These are phyloP conservation scores for Metschnikowia koreensis DNA, from an alignment of 805 yeast genomes.

Conservation along the genomic window DNA sequence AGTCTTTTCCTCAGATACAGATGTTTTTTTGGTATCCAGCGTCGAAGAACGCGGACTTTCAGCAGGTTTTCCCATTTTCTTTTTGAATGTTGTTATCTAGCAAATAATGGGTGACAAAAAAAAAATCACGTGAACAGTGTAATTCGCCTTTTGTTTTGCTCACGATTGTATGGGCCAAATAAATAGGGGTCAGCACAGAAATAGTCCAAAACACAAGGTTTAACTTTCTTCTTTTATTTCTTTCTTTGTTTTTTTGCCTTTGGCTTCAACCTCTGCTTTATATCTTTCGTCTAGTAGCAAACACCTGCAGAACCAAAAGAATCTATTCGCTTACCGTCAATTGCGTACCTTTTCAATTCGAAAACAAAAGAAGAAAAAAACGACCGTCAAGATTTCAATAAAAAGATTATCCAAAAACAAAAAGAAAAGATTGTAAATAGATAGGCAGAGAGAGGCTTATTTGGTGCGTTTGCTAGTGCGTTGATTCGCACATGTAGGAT, in stretches of 20 bases:
- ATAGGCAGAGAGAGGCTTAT: background rate
- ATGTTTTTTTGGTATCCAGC: background rate
- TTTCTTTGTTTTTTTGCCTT: background rate
- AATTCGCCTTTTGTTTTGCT: too few species aligned
- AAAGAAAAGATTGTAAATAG: background rate
- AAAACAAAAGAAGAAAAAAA: background rate
- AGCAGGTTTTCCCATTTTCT: background rate
- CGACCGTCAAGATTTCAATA: background rate
- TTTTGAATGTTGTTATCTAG: background rate
- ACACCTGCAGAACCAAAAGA: background rate
- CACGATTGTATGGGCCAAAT: too few species aligned
- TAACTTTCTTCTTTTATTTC: too few species aligned
- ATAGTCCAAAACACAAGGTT: background rate
- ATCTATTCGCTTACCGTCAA: background rate
- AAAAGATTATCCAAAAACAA: background rate
- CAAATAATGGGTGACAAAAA: background rate
- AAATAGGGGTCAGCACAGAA: background rate
- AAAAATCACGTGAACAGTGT: too few species aligned
- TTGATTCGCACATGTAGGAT: slow-evolving; percentile 8
- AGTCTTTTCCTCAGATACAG: background rate
- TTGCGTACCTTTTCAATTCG: background rate
- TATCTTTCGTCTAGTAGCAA: background rate
- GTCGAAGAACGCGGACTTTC: slow-evolving; percentile 1
- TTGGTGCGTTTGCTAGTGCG: slow-evolving; percentile 1
- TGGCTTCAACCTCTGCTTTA: background rate